These are phyloP conservation scores for Stemphylium lycopersici DNA, from an alignment of 2,329 filamentous ascomycete species.

Conservation along the genomic window DNA sequence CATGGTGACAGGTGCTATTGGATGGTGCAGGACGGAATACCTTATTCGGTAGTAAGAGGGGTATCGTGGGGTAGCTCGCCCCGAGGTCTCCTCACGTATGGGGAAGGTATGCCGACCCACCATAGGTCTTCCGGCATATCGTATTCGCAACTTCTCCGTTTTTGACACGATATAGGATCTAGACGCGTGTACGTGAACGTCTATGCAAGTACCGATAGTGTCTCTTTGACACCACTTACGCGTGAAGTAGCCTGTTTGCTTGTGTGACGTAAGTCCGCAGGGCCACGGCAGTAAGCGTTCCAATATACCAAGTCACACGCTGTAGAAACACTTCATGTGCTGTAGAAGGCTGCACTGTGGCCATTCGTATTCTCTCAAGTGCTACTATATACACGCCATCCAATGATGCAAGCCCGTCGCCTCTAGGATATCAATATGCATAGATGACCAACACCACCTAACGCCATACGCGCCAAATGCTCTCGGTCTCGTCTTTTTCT, in stretches of 20 bases:
- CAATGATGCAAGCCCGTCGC: background rate
- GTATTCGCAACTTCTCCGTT: background rate
- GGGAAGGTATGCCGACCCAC: slow-evolving; percentile 6
- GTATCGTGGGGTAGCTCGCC: slow-evolving; percentile 25
- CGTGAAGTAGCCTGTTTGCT: background rate
- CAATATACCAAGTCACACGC: background rate
- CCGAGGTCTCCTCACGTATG: slow-evolving; percentile 2
- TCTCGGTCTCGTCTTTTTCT: background rate
- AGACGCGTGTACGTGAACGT: background rate
- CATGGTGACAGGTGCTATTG: background rate
- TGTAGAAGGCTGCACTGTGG: background rate
- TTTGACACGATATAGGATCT: background rate
- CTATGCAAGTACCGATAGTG: background rate
- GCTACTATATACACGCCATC: slow-evolving; percentile 11
- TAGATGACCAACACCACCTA: background rate
- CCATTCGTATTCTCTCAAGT: background rate
- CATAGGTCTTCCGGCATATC: background rate
- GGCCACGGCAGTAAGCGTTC: background rate
- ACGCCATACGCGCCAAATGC: slow-evolving; percentile 15
- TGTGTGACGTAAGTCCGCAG: background rate
- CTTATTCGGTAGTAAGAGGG: slow-evolving; percentile 21
- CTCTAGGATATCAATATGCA: slow-evolving; percentile 21
- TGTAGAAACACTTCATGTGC: background rate
- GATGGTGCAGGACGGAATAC: slow-evolving; percentile 16
- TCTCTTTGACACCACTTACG: background rate